Evolutionary conservation across 352 stramenopile genomes (phyloP), one percentile per base, ranked within the genome.

Genomic region (Globisporangium takayamanum): DNA sequence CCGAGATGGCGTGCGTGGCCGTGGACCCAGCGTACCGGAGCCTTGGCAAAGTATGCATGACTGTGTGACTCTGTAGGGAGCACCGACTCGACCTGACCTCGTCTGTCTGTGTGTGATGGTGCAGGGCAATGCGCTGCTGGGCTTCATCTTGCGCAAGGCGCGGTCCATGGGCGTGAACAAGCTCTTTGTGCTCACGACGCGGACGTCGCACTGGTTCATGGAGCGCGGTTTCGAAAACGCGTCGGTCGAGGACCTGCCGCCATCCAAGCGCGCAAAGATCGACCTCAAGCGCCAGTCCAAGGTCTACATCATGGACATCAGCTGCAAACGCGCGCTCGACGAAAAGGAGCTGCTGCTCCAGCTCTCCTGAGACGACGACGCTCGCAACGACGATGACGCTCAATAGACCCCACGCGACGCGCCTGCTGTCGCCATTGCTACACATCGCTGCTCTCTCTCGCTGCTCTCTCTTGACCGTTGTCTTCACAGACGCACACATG

Each of bases 161-260:
- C 67, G 88, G 25, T 76, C 84, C 3, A 89, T 92, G 72, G 82
- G 84, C 18, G 79, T 97, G 42, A 89, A 76, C 44, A 96, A 95
- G 55, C 74, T 98, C 10, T 99, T 99, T 61, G 96, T 98, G n/a
- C 78, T 99, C 44, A 98, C 92, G 28, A 99, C 97, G 26, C 89
- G 96, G 70, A 99, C 97, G 18, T 98, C 98, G 66, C 94, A 99
- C 70, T 99, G 95, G 95, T 99, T 99, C 71, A 72, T 98, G 55
- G 97, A 99, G 76, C 80, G 96, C 37, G 96, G 95, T 22, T 99
- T 99, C 66, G 77, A 89, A 59, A 81, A 96, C 64, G 91, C 92
- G 10, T 68, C 70, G 7, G 85, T 98, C 26, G 76, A 92, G n/a
- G 84, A 92, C 28, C 72, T 97, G n/a, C 89, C 89, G 15, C 66